Evolutionary conservation across 768 basidiomycete species (phyloP), one percentile per base, ranked within the genome.

Genomic region (Trichaptum fuscoviolaceum): DNA sequence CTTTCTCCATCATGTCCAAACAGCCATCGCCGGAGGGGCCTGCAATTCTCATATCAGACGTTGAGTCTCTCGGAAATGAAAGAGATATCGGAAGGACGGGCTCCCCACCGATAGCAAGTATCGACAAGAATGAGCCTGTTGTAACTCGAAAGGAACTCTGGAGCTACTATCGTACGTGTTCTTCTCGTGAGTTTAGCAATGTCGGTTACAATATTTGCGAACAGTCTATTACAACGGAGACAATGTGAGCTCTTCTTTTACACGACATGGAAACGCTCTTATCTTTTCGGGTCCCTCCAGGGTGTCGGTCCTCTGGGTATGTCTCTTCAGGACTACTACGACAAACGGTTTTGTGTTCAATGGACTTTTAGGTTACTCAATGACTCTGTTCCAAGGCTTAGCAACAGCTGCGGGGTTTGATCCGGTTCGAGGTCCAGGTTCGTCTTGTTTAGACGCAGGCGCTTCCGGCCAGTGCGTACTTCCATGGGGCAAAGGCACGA

Each of bases 141-240:
- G 91, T 92, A 5, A 91, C 87, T 20, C 81, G 87, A 62, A 83
- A 75, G 71, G 92, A 93, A 72, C 77, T 93, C 8, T 93, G 91
- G 92, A 86, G 85, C 64, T 93, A 92, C 72, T 92, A 92, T 73
- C 68, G 90, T 91, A 62, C 35, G 86, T 84, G 6, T 25, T 7
- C 23, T 6, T 58, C 10, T 12, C 60, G 1, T 8, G 35, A 35
- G 8, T 20, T 15, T 25, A n/a, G 12, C 20, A 30, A 17, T 20
- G 57, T 59, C 9, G n/a, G 36, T 57, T 34, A 52, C 20, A 35
- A 64, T 23, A 35, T 57, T 12, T 20, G 4, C 8, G 30, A 35
- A 42, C 64, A 93, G 91, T 92, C 66, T 92, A 92, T 72, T 90
- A 87, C 76, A 93, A 92, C 66, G 91, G 91, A 64, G 86, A 92